A percentile compares a stretch with the other conserved stretches of the same genome.
Conservation (phyloP, 768 basidiomycete species). For the Pleurotus tuber-regium region DNA sequence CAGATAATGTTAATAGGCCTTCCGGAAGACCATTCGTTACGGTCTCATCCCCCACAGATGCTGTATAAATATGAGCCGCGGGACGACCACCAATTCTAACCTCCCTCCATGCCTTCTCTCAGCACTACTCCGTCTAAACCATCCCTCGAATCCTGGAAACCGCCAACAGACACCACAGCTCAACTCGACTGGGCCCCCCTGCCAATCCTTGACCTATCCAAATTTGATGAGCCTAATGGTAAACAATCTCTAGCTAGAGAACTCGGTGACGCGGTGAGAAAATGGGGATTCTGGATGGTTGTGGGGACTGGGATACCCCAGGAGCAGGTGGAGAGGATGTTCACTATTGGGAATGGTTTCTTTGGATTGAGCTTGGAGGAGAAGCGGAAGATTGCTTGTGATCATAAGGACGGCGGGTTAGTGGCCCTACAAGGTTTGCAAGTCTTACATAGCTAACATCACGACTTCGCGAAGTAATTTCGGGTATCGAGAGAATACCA, state of each 20-base stretch:
- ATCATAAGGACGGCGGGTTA: conserved; percentile 31
- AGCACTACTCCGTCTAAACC: background rate
- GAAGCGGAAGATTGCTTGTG: conserved; percentile 27
- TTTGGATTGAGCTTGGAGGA: conserved; percentile 33
- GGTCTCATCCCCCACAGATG: too few relatives aligned
- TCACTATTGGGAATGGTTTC: conserved; percentile 34
- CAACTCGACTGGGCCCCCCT: conserved; percentile 34
- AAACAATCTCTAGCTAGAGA: conserved; percentile 28
- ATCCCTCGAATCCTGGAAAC: conserved; percentile 12
- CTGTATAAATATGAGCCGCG: too few relatives aligned
- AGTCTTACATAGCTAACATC: too few relatives aligned
- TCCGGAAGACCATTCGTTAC: too few relatives aligned
- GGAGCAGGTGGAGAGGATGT: conserved; percentile 32
- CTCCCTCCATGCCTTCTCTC: background rate
- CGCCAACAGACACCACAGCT: conserved; percentile 20
- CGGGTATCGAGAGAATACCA: conserved; percentile 33
- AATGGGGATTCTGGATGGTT: conserved; percentile 41
- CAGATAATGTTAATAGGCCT: too few relatives aligned
- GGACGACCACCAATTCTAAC: too few relatives aligned
- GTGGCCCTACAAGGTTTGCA: too few relatives aligned
- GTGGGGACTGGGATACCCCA: conserved; percentile 36
- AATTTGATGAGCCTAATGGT: conserved; percentile 28
- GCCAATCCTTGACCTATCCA: conserved; percentile 34
- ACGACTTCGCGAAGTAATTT: conserved; percentile 21
- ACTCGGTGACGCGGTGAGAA: conserved; percentile 35